Conservation (phyloP, 768 basidiomycete species). For the Termitomyces sp. region DNA sequence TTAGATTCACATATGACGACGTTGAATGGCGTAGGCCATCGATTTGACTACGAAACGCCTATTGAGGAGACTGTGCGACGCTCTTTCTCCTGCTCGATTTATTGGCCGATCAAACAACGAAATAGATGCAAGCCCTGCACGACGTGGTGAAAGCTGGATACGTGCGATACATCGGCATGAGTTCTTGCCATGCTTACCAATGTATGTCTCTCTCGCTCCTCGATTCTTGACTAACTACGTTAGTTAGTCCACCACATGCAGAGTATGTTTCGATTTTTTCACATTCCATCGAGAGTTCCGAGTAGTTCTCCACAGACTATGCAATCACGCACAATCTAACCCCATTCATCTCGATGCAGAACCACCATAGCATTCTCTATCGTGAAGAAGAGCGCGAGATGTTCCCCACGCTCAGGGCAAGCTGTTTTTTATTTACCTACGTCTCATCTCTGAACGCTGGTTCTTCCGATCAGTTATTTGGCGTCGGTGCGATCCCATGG, state of each 20-base stretch:
- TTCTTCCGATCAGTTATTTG: constrained; percentile 47
- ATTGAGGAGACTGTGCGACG: constrained; percentile 58
- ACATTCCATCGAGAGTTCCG: too few relatives aligned
- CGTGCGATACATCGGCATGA: constrained; percentile 57
- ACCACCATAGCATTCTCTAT: constrained; percentile 56
- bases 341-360: constrained; percentile 68
- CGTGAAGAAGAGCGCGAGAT: constrained; percentile 64
- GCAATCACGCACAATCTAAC: constrained; percentile 53
- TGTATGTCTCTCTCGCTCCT: constrained; percentile 26
- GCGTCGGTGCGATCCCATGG: constrained; percentile 56
- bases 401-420: constrained; percentile 55
- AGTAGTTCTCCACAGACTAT: too few relatives aligned
- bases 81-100: too few relatives aligned
- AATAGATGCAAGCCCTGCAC: constrained; percentile 61
- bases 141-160: constrained; percentile 64
- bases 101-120: neutral
- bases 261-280: too few relatives aligned
- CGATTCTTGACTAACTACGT: neutral
- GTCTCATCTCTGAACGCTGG: too few relatives aligned
- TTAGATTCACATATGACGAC: neutral
- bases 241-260: constrained; percentile 49
- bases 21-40: constrained; percentile 38
- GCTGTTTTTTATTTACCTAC: too few relatives aligned
- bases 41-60: constrained; percentile 53
- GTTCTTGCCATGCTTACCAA: constrained; percentile 50